Conservation (phyloP, 108 stramenopile genomes). For the Cyclostephanos invisitatus region DNA sequence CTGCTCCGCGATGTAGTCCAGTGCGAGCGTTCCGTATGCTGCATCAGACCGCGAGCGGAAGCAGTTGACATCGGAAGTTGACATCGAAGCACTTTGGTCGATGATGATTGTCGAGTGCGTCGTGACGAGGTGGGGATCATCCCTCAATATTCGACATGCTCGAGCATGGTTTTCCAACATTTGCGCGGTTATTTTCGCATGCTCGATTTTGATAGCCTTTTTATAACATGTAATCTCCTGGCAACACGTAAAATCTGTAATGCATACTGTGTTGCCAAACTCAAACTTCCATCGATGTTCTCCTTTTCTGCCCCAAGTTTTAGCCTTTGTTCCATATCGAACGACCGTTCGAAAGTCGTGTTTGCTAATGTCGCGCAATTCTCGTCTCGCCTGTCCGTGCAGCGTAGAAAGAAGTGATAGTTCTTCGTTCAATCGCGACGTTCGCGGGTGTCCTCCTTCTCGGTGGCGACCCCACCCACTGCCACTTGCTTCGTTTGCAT, state of each 20-base stretch:
- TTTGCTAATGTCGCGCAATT: slow-evolving; percentile 60
- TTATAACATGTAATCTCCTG: slow-evolving; percentile 60
- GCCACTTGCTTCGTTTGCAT: not conserved
- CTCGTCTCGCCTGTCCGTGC: slow-evolving; percentile 59
- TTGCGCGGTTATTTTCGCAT: slow-evolving; percentile 31
- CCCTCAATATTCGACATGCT: slow-evolving; percentile 37
- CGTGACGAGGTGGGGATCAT: slow-evolving; percentile 54
- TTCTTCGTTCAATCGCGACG: slow-evolving; percentile 40
- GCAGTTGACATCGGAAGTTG: slow-evolving; percentile 46
- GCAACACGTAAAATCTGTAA: slow-evolving; percentile 40
- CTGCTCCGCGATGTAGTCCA: slow-evolving; percentile 68
- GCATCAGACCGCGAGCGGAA: slow-evolving; percentile 56
- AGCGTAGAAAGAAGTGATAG: slow-evolving; percentile 56
- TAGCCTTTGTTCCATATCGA: slow-evolving; percentile 41
- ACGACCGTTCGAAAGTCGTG: slow-evolving; percentile 55
- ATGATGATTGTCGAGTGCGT: slow-evolving; percentile 65
- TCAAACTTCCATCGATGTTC: slow-evolving; percentile 53
- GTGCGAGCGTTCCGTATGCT: slow-evolving; percentile 51
- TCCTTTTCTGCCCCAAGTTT: slow-evolving; percentile 28
- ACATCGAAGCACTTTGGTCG: slow-evolving; percentile 67
- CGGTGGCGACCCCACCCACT: too few relatives aligned
- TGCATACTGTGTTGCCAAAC: slow-evolving; percentile 56
- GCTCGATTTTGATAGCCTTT: slow-evolving; percentile 47
- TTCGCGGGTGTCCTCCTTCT: not conserved
- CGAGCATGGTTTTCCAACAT: slow-evolving; percentile 30